Percentiles rank a stretch among this genome's conserved stretches.
These are phyloP conservation scores for Lotus japonicus DNA, from an alignment of 306 rosid species.

Conservation along the genomic window DNA sequence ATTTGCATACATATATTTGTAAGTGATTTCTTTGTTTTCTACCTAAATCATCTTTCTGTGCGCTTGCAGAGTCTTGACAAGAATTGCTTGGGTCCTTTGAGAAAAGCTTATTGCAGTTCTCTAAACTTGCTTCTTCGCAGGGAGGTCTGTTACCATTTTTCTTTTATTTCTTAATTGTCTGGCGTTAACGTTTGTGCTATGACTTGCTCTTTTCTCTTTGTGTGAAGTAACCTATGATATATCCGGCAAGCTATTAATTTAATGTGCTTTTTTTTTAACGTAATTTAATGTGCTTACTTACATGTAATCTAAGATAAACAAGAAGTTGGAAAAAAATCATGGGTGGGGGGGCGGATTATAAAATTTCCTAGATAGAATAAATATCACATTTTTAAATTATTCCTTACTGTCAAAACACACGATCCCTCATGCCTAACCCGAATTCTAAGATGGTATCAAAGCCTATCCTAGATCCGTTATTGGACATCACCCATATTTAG, in stretches of 20 bases:
- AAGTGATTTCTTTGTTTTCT: neutral
- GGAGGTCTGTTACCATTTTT: conserved; percentile 56
- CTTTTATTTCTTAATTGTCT: conserved; percentile 17
- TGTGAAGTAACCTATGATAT: neutral
- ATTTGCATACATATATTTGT: conserved; percentile 9
- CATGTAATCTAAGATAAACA: neutral
- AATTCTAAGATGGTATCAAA: no score
- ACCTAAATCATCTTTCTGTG: conserved; percentile 18
- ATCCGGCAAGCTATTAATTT: neutral
- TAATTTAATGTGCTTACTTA: neutral
- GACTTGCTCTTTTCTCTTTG: neutral
- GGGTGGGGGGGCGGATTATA: neutral
- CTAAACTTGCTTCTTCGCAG: conserved; percentile 96
- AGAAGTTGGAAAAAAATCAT: neutral
- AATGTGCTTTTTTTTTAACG: no score
- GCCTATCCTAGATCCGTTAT: no score
- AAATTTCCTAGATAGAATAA: neutral
- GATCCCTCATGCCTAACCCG: no score
- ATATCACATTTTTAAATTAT: neutral
- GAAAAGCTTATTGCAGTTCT: conserved; percentile 98
- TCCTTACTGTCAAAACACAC: neutral
- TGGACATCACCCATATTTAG: no score
- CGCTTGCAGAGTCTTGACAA: conserved; percentile 87
- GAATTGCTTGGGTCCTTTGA: conserved; percentile 79
- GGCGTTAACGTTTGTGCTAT: neutral